Evolutionary conservation across 1,139 yeast species (phyloP).

Genomic region (Protomyces inouyei): DNA sequence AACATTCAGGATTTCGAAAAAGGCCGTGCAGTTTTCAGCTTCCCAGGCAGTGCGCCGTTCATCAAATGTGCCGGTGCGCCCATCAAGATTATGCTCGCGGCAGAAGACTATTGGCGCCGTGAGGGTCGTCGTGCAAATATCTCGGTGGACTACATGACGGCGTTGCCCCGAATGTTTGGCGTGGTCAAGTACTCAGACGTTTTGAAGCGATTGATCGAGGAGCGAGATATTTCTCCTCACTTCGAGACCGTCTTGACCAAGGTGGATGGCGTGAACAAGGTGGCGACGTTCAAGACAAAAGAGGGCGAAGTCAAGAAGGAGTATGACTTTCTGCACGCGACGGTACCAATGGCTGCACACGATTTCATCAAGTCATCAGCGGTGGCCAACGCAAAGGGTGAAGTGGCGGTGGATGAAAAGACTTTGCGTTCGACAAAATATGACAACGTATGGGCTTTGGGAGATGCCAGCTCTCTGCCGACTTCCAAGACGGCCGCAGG

Average conservation of each 20-base stretch:
- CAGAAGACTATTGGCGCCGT: slow-evolving; percentile 28
- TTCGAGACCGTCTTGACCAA: slow-evolving; percentile 23
- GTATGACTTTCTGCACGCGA: slow-evolving; percentile 28
- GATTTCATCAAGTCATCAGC: slow-evolving; percentile 22
- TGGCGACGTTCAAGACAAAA: slow-evolving; percentile 25
- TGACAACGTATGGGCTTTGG: slow-evolving; percentile 27
- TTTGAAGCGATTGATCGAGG: slow-evolving; percentile 9
- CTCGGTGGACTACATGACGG: slow-evolving; percentile 23
- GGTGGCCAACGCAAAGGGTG: slow-evolving; percentile 24
- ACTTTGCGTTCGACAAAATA: slow-evolving; percentile 27
- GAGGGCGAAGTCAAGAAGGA: slow-evolving; percentile 11
- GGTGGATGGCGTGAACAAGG: slow-evolving; percentile 22
- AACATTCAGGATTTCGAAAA: slow-evolving; percentile 6
- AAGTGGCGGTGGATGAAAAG: slow-evolving; percentile 26
- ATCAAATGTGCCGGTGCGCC: slow-evolving; percentile 31
- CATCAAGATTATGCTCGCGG: slow-evolving; percentile 28
- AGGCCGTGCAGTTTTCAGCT: slow-evolving; percentile 27
- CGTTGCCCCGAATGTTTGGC: slow-evolving; percentile 27
- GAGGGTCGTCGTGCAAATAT: slow-evolving; percentile 23
- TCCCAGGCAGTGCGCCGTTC: slow-evolving; percentile 22
- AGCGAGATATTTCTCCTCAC: slow-evolving; percentile 19
- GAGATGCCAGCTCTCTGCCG: slow-evolving; percentile 28
- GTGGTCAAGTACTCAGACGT: slow-evolving; percentile 27
- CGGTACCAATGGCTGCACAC: slow-evolving; percentile 28
- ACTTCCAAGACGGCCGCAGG: slow-evolving; percentile 29